A percentile compares a stretch with the other conserved stretches of the same genome.
Evolutionary conservation across 2,329 filamentous ascomycete species (phyloP).

Genomic region (Ophiosphaerella korrae): DNA sequence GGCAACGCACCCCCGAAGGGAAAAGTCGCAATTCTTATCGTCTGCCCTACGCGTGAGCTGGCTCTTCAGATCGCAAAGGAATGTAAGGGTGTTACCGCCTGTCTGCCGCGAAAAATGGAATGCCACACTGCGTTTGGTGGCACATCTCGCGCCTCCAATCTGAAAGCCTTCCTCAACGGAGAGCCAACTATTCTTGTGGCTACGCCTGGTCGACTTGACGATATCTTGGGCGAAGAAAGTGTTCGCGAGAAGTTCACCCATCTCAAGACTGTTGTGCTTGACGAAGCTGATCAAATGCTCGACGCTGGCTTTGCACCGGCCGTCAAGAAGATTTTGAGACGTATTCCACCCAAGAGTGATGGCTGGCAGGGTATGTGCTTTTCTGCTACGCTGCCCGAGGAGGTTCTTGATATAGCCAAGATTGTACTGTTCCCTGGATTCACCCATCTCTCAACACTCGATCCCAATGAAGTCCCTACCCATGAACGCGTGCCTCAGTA

Average conservation of each 20-base stretch:
- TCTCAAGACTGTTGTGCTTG: constrained; percentile 52
- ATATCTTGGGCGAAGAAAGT: constrained; percentile 52
- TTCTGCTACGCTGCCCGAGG: constrained; percentile 52
- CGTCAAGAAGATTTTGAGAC: constrained; percentile 57
- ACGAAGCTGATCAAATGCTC: constrained; percentile 54
- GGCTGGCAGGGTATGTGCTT: constrained; percentile 59
- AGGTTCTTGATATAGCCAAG: constrained; percentile 52
- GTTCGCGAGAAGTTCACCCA: constrained; percentile 54
- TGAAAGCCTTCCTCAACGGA: constrained; percentile 42
- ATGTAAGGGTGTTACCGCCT: constrained; percentile 51
- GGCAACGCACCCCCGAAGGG: constrained; percentile 39
- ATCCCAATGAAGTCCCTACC: constrained; percentile 52
- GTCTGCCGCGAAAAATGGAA: constrained; percentile 46
- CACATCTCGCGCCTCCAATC: constrained; percentile 38
- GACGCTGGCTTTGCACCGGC: constrained; percentile 60
- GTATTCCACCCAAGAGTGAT: constrained; percentile 56
- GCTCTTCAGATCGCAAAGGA: constrained; percentile 58
- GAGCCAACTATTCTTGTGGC: constrained; percentile 53
- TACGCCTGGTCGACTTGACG: constrained; percentile 55
- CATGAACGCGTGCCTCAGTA: constrained; percentile 58
- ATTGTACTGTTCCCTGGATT: constrained; percentile 51
- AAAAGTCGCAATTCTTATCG: constrained; percentile 53
- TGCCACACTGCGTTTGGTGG: constrained; percentile 54
- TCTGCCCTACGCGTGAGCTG: constrained; percentile 57
- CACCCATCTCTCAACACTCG: constrained; percentile 51